A percentile compares a stretch with the other conserved stretches of the same genome.
Evolutionary conservation across 352 stramenopile species (phyloP).

Genomic region (Paralagenidium karlingii): DNA sequence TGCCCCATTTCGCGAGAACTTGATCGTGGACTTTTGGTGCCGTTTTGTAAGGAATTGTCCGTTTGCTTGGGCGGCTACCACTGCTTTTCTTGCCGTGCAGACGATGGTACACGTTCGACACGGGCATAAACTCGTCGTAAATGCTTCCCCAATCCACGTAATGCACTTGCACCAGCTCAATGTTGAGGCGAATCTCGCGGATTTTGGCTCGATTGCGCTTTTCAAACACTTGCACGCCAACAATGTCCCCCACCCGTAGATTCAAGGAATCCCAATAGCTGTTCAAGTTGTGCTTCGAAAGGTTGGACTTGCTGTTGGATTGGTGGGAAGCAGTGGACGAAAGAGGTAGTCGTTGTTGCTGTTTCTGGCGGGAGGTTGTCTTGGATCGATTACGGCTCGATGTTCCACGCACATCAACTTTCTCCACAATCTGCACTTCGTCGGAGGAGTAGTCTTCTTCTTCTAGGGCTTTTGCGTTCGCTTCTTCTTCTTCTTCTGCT

Average conservation of each 20-base stretch:
- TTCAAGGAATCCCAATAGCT: constrained; percentile 48
- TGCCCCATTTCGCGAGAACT: constrained; percentile 67
- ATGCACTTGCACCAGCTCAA: constrained; percentile 65
- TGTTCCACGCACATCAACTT: no score
- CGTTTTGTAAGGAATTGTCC: constrained; percentile 34
- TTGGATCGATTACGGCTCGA: no score
- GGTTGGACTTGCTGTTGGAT: neutral
- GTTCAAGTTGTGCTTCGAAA: neutral
- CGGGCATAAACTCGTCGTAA: constrained; percentile 67
- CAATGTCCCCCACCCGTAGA: constrained; percentile 40
- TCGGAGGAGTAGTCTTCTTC: neutral
- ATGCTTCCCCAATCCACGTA: constrained; percentile 74
- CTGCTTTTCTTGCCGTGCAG: no score
- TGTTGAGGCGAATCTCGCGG: constrained; percentile 45
- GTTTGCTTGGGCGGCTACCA: constrained; percentile 18
- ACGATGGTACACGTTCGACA: constrained; percentile 46
- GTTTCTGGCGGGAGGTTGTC: no score
- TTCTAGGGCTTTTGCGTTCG: neutral
- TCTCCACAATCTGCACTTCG: no score
- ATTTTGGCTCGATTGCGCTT: constrained; percentile 58
- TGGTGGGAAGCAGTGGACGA: neutral
- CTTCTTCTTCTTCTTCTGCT: constrained; percentile 13
- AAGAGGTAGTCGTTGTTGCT: no score
- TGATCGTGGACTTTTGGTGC: constrained; percentile 53
- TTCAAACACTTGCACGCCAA: constrained; percentile 65